These are phyloP conservation scores for Diospyros kaki DNA, from an alignment of 148 eudicot genomes.

Conservation along the genomic window DNA sequence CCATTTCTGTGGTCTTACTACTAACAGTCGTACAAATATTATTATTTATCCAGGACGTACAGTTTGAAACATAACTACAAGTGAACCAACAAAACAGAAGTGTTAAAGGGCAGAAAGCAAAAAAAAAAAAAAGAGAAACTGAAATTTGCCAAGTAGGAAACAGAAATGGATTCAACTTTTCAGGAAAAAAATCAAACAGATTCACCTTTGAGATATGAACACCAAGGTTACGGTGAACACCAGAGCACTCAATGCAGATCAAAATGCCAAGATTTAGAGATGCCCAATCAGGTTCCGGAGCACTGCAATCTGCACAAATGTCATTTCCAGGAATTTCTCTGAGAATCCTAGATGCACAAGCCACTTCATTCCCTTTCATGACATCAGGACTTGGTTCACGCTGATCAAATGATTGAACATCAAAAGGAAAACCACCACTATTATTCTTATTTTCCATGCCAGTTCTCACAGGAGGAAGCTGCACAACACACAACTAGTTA, in stretches of 20 bases:
- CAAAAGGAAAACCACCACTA: constrained; percentile 23
- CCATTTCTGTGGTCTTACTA: too few species aligned
- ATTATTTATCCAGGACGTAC: too few species aligned
- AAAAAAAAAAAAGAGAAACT: background rate
- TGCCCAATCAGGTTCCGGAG: constrained; percentile 92
- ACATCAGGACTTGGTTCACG: constrained; percentile 28
- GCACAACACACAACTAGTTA: constrained; percentile 27
- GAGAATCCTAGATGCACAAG: constrained; percentile 53
- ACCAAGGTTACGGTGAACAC: constrained; percentile 93
- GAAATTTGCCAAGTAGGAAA: background rate
- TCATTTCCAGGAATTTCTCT: constrained; percentile 79
- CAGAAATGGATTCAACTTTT: background rate
- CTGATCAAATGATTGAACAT: constrained; percentile 31
- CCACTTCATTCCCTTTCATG: constrained; percentile 39
- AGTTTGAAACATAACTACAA: background rate
- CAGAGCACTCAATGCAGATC: constrained; percentile 90
- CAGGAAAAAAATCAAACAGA: background rate
- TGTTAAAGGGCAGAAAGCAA: background rate
- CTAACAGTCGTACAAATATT: too few species aligned
- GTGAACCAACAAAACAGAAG: background rate
- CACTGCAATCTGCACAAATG: constrained; percentile 73
- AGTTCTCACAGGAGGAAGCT: constrained; percentile 34
- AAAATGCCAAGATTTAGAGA: constrained; percentile 86
- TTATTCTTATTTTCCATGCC: constrained; percentile 23
- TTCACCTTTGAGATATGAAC: constrained; percentile 93